Evolutionary conservation across 305 asterid genomes (phyloP).

Genomic region (Rubia occidens): DNA sequence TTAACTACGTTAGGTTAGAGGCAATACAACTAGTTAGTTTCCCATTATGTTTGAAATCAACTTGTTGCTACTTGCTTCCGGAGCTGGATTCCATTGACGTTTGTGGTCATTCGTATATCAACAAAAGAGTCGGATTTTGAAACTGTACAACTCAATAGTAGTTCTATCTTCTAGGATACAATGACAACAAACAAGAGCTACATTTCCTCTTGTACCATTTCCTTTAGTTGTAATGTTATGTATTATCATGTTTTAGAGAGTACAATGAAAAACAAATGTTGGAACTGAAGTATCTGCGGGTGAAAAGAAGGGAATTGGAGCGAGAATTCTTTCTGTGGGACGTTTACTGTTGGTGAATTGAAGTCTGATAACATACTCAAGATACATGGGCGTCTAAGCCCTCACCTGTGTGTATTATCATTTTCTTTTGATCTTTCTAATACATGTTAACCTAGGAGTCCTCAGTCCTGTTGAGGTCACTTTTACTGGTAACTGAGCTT

Average conservation of each 20-base stretch:
- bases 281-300: background rate
- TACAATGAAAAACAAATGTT: background rate
- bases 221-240: background rate
- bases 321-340: background rate
- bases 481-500: background rate
- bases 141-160: background rate
- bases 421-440: background rate
- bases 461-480: background rate
- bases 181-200: background rate
- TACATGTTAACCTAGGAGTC: background rate
- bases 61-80: background rate
- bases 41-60: background rate
- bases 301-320: background rate
- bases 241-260: background rate
- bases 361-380: background rate
- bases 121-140: background rate
- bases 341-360: background rate
- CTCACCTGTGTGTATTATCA: too few species aligned
- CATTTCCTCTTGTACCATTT: background rate
- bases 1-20: too few species aligned
- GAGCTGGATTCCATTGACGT: background rate
- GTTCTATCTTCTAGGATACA: background rate
- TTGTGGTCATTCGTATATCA: background rate
- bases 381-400: background rate
- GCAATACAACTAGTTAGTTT: background rate